These are phyloP conservation scores for Ilex asprella DNA, from an alignment of 257 asterid species.

Conservation along the genomic window DNA sequence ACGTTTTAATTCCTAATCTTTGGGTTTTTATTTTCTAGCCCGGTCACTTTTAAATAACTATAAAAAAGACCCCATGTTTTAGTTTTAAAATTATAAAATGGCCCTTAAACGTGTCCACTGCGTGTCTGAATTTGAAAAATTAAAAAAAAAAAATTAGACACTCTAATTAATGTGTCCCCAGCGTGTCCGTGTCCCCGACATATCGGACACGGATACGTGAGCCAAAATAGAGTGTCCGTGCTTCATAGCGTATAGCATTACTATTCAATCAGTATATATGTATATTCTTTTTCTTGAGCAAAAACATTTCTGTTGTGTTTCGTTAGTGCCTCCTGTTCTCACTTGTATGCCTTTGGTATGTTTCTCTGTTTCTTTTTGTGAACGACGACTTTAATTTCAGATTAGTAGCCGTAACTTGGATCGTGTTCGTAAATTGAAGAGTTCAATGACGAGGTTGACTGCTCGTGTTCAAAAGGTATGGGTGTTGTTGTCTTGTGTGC, in stretches of 20 bases:
- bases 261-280: background rate
- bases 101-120: too few relatives aligned
- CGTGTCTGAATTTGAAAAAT: too few relatives aligned
- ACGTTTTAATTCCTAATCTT: too few relatives aligned
- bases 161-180: too few relatives aligned
- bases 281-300: background rate
- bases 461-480: slow-evolving; percentile 93
- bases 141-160: too few relatives aligned
- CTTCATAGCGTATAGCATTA: background rate
- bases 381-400: slow-evolving; percentile 22
- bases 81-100: too few relatives aligned
- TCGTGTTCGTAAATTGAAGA: slow-evolving; percentile 75
- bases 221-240: too few relatives aligned
- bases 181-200: too few relatives aligned
- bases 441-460: slow-evolving; percentile 95
- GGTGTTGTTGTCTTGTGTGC: background rate
- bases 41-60: too few relatives aligned
- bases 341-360: background rate
- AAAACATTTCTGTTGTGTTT: background rate
- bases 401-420: slow-evolving; percentile 92
- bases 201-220: too few relatives aligned
- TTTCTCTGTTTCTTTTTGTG: background rate
- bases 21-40: too few relatives aligned
- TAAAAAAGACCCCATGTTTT: too few relatives aligned
- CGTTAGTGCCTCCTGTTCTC: background rate